phyloP scores from a whole-genome alignment of 2,329 filamentous ascomycete genomes.

The Colletotrichum ledebouriae region DNA sequence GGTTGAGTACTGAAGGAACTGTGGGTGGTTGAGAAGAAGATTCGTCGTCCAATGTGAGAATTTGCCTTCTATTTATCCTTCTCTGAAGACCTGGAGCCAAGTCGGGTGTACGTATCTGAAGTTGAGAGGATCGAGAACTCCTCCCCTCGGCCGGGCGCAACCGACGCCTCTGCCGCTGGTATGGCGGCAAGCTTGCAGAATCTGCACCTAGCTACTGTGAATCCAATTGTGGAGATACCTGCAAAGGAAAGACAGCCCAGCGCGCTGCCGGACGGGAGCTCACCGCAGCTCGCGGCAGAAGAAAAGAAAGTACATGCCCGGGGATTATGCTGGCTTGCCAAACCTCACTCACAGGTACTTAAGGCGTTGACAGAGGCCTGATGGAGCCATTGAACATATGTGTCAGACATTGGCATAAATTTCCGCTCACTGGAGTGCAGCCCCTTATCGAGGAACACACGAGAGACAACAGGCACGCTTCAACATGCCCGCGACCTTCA shows the following conservation, averaged over 20 bases:
- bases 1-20: conserved; percentile 8
- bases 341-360: neutral
- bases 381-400: neutral
- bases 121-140: neutral
- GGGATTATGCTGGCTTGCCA: conserved; percentile 6
- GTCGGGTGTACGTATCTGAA: conserved; percentile 10
- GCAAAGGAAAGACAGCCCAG: conserved; percentile 25
- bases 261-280: conserved; percentile 22
- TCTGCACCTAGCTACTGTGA: neutral
- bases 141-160: conserved; percentile 16
- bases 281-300: conserved; percentile 29
- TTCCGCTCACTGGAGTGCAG: neutral
- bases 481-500: conserved; percentile 49
- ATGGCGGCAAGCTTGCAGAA: neutral
- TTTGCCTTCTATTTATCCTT: conserved; percentile 26
- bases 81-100: conserved; percentile 6
- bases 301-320: conserved; percentile 4
- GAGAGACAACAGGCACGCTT: neutral
- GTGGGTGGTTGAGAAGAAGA: conserved; percentile 15
- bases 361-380: conserved; percentile 7
- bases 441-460: neutral
- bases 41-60: neutral
- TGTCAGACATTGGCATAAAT: conserved; percentile 18
- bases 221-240: conserved; percentile 20
- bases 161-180: neutral